These are phyloP conservation scores for Fusarium proliferatum DNA, from an alignment of 2,329 filamentous ascomycete genomes.

Conservation along the genomic window DNA sequence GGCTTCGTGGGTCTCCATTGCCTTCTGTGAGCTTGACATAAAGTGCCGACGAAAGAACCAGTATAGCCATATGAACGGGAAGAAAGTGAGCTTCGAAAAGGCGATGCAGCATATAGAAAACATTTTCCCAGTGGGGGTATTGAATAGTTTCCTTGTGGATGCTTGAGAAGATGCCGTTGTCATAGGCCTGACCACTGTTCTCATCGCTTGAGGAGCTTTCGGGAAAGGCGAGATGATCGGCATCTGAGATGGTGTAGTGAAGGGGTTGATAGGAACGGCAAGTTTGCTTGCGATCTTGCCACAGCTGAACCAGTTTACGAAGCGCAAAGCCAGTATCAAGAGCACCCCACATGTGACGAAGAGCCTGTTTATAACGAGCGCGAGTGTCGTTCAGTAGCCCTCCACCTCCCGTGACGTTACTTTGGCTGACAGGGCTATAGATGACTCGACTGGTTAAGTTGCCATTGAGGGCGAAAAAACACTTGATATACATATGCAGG, in stretches of 20 bases:
- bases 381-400: constrained; percentile 66
- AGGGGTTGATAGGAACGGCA: constrained; percentile 66
- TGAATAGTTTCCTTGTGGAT: constrained; percentile 63
- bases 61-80: constrained; percentile 73
- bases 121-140: constrained; percentile 65
- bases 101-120: constrained; percentile 70
- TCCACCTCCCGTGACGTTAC: constrained; percentile 73
- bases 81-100: constrained; percentile 81
- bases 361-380: constrained; percentile 77
- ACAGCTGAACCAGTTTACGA: constrained; percentile 67
- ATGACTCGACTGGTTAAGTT: constrained; percentile 73
- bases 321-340: constrained; percentile 75
- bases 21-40: constrained; percentile 67
- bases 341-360: constrained; percentile 81
- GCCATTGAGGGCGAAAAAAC: constrained; percentile 79
- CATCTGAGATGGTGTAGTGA: constrained; percentile 60
- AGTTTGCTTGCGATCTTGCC: constrained; percentile 67
- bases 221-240: constrained; percentile 60
- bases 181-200: constrained; percentile 54
- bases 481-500: constrained; percentile 82
- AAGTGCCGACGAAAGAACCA: constrained; percentile 70
- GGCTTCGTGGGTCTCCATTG: constrained; percentile 61
- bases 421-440: constrained; percentile 77
- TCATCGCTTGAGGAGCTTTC: constrained; percentile 55
- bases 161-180: constrained; percentile 66